Conservation (phyloP, 2,329 filamentous ascomycete genomes). For the Penicillium frequentans region DNA sequence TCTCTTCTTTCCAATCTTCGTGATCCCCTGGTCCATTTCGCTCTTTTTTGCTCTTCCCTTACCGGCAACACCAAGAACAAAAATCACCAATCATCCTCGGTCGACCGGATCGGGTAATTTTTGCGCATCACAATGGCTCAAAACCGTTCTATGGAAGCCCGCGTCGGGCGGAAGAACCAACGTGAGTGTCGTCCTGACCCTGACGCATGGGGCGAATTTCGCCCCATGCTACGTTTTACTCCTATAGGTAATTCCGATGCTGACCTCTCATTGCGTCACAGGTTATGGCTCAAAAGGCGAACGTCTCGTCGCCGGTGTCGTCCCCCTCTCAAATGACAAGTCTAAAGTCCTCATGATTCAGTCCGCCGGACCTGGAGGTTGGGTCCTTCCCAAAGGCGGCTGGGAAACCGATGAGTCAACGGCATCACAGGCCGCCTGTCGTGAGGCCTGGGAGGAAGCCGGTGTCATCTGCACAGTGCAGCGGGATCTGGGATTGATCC, state of each 20-base stretch:
- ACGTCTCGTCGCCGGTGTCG: slow-evolving; percentile 90
- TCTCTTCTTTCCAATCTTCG: neutral
- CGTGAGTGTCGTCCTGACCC: slow-evolving; percentile 37
- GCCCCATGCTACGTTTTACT: neutral
- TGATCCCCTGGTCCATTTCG: neutral
- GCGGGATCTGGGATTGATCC: slow-evolving; percentile 81
- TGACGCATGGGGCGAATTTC: slow-evolving; percentile 3
- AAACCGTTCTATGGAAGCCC: slow-evolving; percentile 48
- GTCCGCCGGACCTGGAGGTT: slow-evolving; percentile 84
- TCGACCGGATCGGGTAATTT: slow-evolving; percentile 7
- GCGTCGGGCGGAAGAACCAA: slow-evolving; percentile 50
- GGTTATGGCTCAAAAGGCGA: slow-evolving; percentile 92
- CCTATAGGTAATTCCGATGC: neutral
- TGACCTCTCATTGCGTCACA: slow-evolving; percentile 42
- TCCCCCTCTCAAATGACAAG: slow-evolving; percentile 83
- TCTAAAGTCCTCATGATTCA: slow-evolving; percentile 90
- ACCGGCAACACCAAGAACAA: neutral
- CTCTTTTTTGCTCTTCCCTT: slow-evolving; percentile 11
- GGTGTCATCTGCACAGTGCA: slow-evolving; percentile 84
- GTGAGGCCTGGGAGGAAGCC: slow-evolving; percentile 98
- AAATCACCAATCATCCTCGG: neutral
- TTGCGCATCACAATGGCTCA: slow-evolving; percentile 39
- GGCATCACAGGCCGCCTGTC: slow-evolving; percentile 75
- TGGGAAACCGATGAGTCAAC: slow-evolving; percentile 95
- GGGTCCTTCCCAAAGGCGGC: slow-evolving; percentile 96